Conservation (phyloP, 2,329 filamentous ascomycete genomes). For the Botrytis fabae region DNA sequence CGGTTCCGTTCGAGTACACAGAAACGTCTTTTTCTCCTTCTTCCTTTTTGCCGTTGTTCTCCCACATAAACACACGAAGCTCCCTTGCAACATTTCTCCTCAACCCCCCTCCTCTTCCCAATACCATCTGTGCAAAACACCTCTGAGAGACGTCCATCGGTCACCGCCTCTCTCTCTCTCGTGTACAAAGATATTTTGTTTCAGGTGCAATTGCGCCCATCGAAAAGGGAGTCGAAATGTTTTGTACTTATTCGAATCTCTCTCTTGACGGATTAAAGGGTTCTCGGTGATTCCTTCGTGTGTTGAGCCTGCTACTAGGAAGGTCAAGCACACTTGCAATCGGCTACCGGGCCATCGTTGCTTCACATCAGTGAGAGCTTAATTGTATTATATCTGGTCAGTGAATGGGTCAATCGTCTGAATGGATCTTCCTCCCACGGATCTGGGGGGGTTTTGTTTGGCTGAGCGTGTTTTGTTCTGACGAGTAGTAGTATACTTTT, state of each 20-base stretch:
- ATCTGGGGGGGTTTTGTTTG: slow-evolving; percentile 23
- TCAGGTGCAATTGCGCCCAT: slow-evolving; percentile 35
- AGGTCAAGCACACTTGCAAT: slow-evolving; percentile 31
- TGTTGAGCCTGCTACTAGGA: slow-evolving; percentile 19
- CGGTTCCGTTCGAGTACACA: slow-evolving; percentile 19
- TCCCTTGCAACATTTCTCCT: slow-evolving; percentile 17
- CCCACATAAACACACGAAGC: slow-evolving; percentile 20
- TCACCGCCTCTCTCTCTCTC: slow-evolving; percentile 33
- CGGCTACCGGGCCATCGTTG: slow-evolving; percentile 32
- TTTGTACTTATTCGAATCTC: slow-evolving; percentile 37
- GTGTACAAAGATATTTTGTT: slow-evolving; percentile 28
- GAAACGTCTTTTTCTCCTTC: background rate
- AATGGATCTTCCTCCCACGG: slow-evolving; percentile 25
- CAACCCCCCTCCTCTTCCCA: background rate
- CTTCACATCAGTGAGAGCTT: slow-evolving; percentile 30
- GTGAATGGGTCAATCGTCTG: slow-evolving; percentile 35
- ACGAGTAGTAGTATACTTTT: slow-evolving; percentile 34
- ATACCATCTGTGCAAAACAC: slow-evolving; percentile 6
- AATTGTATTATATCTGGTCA: slow-evolving; percentile 41
- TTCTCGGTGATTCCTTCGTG: slow-evolving; percentile 30
- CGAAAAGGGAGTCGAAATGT: slow-evolving; percentile 38
- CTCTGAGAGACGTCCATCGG: slow-evolving; percentile 15
- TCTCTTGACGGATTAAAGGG: slow-evolving; percentile 42
- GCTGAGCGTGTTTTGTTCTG: slow-evolving; percentile 27
- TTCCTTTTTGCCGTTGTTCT: background rate